A percentile compares a stretch with the other conserved stretches of the same genome.
Conservation (phyloP, 208 protist species). For the Leishmania turanica region DNA sequence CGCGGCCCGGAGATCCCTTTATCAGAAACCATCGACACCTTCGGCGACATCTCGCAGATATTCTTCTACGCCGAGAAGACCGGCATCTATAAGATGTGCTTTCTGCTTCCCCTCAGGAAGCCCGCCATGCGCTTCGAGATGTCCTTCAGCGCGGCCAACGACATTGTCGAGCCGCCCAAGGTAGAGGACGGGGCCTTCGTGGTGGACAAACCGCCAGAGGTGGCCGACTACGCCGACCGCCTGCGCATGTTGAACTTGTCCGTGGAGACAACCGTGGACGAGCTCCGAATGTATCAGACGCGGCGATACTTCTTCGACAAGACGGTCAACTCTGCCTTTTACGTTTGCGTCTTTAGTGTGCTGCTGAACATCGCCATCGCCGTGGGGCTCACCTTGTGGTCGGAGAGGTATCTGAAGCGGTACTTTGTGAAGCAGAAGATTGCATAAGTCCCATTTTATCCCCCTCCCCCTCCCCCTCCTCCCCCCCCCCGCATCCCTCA, state of each 20-base stretch:
- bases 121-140: constrained; percentile 69
- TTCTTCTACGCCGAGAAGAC: constrained; percentile 70
- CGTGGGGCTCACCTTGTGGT: constrained; percentile 40
- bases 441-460: constrained; percentile 28
- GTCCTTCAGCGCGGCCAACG: constrained; percentile 61
- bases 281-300: constrained; percentile 59
- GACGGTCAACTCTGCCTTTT: constrained; percentile 47
- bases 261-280: constrained; percentile 59
- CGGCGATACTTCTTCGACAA: constrained; percentile 61
- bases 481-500: neutral
- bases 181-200: constrained; percentile 59
- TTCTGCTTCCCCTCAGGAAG: constrained; percentile 52
- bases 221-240: constrained; percentile 56
- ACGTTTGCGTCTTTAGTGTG: constrained; percentile 48
- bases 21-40: constrained; percentile 39
- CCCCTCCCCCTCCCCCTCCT: neutral
- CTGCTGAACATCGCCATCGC: constrained; percentile 61
- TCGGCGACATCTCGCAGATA: constrained; percentile 45
- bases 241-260: constrained; percentile 66
- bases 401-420: constrained; percentile 59
- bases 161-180: constrained; percentile 50
- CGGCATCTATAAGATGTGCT: constrained; percentile 71
- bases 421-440: constrained; percentile 75
- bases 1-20: constrained; percentile 35
- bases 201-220: constrained; percentile 69